A percentile compares a stretch with the other conserved stretches of the same genome.
Evolutionary conservation across 768 basidiomycete genomes (phyloP).

Genomic region (Tephrocybe sp.): DNA sequence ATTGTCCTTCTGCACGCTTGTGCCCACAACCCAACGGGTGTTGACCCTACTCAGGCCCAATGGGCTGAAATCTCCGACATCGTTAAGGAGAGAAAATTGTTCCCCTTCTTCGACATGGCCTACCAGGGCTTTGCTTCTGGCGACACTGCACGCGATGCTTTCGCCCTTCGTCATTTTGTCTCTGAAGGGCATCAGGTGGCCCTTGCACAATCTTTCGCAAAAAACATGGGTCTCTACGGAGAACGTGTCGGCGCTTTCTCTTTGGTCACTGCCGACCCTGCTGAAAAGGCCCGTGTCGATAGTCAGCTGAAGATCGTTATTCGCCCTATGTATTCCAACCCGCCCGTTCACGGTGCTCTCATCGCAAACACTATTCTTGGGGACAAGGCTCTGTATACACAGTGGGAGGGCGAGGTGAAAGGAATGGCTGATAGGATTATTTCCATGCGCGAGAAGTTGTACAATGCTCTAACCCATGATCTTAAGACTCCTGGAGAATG

Average conservation of each 20-base stretch:
- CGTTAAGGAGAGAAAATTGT: slow-evolving; percentile 83
- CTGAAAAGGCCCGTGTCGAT: slow-evolving; percentile 84
- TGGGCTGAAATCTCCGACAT: slow-evolving; percentile 90
- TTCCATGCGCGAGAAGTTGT: slow-evolving; percentile 84
- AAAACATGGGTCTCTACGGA: slow-evolving; percentile 99
- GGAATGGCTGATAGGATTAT: slow-evolving; percentile 96
- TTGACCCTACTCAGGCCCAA: slow-evolving; percentile 91
- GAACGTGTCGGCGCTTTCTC: slow-evolving; percentile 99
- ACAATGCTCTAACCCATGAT: slow-evolving; percentile 70
- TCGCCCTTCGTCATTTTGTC: slow-evolving; percentile 93
- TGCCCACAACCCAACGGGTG: slow-evolving; percentile 98
- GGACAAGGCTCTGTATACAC: slow-evolving; percentile 66
- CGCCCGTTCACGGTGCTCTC: slow-evolving; percentile 85
- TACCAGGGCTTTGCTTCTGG: slow-evolving; percentile 99
- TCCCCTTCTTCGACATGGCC: slow-evolving; percentile 99
- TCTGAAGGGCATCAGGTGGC: slow-evolving; percentile 87
- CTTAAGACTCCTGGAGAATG: slow-evolving; percentile 91
- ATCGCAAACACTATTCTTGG: slow-evolving; percentile 84
- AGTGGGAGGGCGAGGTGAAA: slow-evolving; percentile 93
- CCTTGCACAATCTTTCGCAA: slow-evolving; percentile 93
- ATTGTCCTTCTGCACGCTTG: slow-evolving; percentile 94
- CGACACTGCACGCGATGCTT: slow-evolving; percentile 85
- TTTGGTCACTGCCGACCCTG: slow-evolving; percentile 61
- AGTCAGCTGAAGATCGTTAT: slow-evolving; percentile 95
- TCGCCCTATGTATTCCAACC: slow-evolving; percentile 97